Base-by-base conservation (phyloP, 768 basidiomycete genomes). In the Pleurotus cornucopiae region DNA sequence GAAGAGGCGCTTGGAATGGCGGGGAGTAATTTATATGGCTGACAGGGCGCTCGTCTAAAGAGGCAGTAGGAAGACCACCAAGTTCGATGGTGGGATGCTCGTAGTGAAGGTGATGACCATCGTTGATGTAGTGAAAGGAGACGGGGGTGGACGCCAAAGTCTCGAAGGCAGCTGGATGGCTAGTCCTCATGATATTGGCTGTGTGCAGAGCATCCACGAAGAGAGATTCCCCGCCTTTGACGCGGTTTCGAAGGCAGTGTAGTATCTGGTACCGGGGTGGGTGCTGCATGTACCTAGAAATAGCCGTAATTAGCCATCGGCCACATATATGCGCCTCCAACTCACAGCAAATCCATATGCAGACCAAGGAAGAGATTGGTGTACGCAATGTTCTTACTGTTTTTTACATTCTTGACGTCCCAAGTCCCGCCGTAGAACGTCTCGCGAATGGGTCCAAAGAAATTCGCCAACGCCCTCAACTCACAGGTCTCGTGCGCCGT, bases 191-290 rank as follows among this genome's bases (percentile, higher is more conserved):
- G 21, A 70, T 65, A 2, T 75, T 62, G 0, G 91, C 91, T 0
- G 84, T 84, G 9, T 82, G 71, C 51, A 91, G 73, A 0, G 86
- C 83, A 63, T 99, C 96, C 39, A 90, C 88, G 66, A 98, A 97
- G 67, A 89, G 79, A 0, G 94, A 97, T 1, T 75, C 75, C 5
- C 96, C 96, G 2, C 96, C 96, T 4, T 74, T 53, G 38, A 97
- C 91, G 5, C 84, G 81, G 66, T 94, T 94, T 5, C 89, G 82
- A 25, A 99, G 74, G 64, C 89, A 97, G 65, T 98, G 96, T 0
- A 99, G 78, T 58, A 94, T 82, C 67, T 98, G 96, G 70, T 90
- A 94, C 18, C 91, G 85, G 0, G 96, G 96, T 1, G 96, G 96
- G 59, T 87, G 79, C 61, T 92, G 82, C 64, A 94, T 95, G 70